Conservation (phyloP, 1,284 basidiomycete genomes). For the Trametes sp. region DNA sequence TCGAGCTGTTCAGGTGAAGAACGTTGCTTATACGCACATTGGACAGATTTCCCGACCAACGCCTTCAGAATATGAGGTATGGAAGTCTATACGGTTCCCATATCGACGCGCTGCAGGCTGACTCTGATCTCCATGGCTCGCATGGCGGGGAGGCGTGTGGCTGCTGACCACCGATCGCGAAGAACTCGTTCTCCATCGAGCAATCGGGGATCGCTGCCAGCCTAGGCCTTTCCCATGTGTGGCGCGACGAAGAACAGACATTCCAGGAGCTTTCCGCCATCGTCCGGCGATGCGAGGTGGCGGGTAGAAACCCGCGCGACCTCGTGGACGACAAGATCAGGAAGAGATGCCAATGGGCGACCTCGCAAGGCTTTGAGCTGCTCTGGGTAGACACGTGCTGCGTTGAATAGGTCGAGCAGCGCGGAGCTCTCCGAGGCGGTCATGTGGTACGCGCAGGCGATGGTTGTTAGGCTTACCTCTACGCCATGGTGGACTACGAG, state of each 20-base stretch:
- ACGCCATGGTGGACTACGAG: background rate
- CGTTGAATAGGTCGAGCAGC: constrained; percentile 8
- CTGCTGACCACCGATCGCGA: background rate
- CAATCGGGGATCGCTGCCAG: too few relatives aligned
- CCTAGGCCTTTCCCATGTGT: constrained; percentile 8
- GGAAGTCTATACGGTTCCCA: too few relatives aligned
- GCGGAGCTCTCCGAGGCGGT: constrained; percentile 10
- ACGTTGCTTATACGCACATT: too few relatives aligned
- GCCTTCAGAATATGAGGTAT: too few relatives aligned
- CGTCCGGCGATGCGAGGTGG: background rate
- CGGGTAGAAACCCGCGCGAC: constrained; percentile 4
- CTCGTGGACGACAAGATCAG: background rate
- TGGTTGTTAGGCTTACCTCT: constrained; percentile 11
- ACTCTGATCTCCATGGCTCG: background rate
- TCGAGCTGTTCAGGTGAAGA: too few relatives aligned
- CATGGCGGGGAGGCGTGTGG: background rate
- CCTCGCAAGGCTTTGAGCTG: constrained; percentile 3
- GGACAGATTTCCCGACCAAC: too few relatives aligned
- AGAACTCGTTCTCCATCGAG: background rate
- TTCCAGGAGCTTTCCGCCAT: constrained; percentile 1
- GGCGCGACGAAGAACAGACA: background rate
- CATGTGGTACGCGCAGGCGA: constrained; percentile 7
- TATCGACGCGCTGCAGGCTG: background rate
- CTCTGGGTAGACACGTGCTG: constrained; percentile 15
- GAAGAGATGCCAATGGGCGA: constrained; percentile 10